phyloP scores from a whole-genome alignment of 2,329 filamentous ascomycete genomes.

The Tricladium varicosporioides region DNA sequence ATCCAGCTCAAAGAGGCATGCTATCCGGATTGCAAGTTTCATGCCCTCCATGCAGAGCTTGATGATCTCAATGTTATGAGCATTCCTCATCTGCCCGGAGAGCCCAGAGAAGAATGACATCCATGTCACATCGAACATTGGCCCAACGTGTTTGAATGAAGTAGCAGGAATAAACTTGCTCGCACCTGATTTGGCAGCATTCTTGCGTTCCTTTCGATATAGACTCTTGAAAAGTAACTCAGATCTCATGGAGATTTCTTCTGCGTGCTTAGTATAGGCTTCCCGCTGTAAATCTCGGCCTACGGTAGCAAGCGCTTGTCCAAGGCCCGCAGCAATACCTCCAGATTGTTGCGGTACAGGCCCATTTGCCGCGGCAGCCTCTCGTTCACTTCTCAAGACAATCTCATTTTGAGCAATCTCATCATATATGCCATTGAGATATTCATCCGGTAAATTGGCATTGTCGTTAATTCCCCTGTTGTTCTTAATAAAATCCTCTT shows the following conservation, averaged over 20 bases:
- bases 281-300: constrained; percentile 90
- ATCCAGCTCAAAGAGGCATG: constrained; percentile 88
- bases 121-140: constrained; percentile 99
- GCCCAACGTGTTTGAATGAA: constrained; percentile 90
- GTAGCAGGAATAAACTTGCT: constrained; percentile 86
- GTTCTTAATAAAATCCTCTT: constrained; percentile 98
- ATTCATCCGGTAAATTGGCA: constrained; percentile 88
- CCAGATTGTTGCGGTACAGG: constrained; percentile 55
- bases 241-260: constrained; percentile 75
- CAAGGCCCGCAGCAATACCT: constrained; percentile 78
- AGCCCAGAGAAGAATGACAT: constrained; percentile 98
- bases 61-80: constrained; percentile 88
- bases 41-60: constrained; percentile 92
- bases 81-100: constrained; percentile 89
- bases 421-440: constrained; percentile 84
- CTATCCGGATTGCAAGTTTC: constrained; percentile 88
- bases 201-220: constrained; percentile 83
- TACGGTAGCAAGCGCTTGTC: constrained; percentile 86
- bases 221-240: constrained; percentile 91
- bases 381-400: constrained; percentile 87
- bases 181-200: constrained; percentile 63
- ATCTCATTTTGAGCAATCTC: constrained; percentile 93
- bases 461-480: constrained; percentile 98
- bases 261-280: constrained; percentile 90
- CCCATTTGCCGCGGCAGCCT: constrained; percentile 80